Percentiles rank a stretch among this genome's conserved stretches.
Evolutionary conservation across 495 filamentous ascomycete species (phyloP).

Genomic region (Letharia columbiana): DNA sequence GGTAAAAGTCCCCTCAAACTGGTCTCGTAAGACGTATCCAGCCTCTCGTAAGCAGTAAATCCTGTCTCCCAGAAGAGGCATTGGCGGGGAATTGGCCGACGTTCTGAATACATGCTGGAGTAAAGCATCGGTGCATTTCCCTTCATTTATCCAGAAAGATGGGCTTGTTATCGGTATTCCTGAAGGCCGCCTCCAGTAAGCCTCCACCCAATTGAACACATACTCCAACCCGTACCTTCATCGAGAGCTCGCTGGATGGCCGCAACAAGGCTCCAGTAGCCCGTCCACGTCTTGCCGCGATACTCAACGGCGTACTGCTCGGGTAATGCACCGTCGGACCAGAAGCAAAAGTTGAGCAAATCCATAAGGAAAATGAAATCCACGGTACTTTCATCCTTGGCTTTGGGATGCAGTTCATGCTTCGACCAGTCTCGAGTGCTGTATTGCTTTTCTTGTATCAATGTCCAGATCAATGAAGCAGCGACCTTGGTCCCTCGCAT

Average conservation of each 20-base stretch:
- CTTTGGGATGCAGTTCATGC: conserved; percentile 84
- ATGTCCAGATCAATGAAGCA: conserved; percentile 62
- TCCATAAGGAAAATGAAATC: conserved; percentile 97
- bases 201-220: not conserved
- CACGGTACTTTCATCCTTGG: conserved; percentile 65
- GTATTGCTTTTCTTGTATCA: conserved; percentile 79
- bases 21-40: conserved; percentile 73
- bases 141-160: conserved; percentile 74
- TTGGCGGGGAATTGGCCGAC: conserved; percentile 75
- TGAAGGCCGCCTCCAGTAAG: conserved; percentile 4
- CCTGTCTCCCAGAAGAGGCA: conserved; percentile 74
- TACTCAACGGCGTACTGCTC: conserved; percentile 73
- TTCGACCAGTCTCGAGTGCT: conserved; percentile 76
- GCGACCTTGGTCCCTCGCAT: conserved; percentile 70
- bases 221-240: conserved; percentile 41
- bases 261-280: conserved; percentile 92
- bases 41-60: conserved; percentile 76
- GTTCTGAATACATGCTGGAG: conserved; percentile 77
- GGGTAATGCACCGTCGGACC: conserved; percentile 58
- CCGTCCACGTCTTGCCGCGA: conserved; percentile 72
- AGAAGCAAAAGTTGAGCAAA: conserved; percentile 92
- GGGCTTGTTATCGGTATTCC: conserved; percentile 80
- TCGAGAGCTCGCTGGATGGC: conserved; percentile 78
- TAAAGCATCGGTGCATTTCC: conserved; percentile 64
- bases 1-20: conserved; percentile 65